Base-by-base conservation (phyloP, 2,329 filamentous ascomycete species). In the Hymenoscyphus infarciens region DNA sequence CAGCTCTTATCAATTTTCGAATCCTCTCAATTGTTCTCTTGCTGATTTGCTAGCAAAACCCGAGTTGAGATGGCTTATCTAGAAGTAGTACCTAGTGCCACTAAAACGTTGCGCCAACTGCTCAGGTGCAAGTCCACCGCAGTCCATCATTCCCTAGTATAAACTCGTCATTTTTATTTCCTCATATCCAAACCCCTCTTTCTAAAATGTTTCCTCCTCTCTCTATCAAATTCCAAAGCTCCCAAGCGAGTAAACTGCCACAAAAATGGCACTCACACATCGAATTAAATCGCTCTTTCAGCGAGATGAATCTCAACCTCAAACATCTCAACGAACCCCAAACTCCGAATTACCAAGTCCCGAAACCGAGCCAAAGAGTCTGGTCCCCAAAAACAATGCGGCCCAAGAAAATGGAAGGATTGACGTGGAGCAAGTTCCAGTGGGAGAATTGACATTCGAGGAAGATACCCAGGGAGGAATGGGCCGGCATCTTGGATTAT, bases 401-500 rank as follows among this genome's bases (percentile, higher is more conserved):
- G 52, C 10, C 5, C 16, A 8, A 27, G 13, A 31, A 27, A n/a
- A 55, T 55, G 52, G 6, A 13, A 19, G n/a, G 52, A 11, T 55
- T 33, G 33, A 35, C 33, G 10, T 16, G 25, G 52, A 55, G 25
- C 15, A 16, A 10, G 15, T 15, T 55, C 25, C 33, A 38, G n/a
- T 13, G 19, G 63, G 65, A 29, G 61, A 64, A 29, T 58, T 68
- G 27, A 66, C 22, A 22, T 67, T 63, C 42, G 61, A 63, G 4
- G 66, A 67, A 55, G 66, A 64, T 54, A 64, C 61, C 3, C 42
- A 35, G 52, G 66, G 66, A 22, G 65, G 66, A 39, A 52, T 68
- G 53, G 66, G 66, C 38, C 33, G 66, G 6, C 66, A 68, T 58
- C 42, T 68, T 33, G 66, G 66, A 8, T 38, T 67, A 16, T 57